phyloP scores from a whole-genome alignment of 345 rosid species.

The Mangifera indica region DNA sequence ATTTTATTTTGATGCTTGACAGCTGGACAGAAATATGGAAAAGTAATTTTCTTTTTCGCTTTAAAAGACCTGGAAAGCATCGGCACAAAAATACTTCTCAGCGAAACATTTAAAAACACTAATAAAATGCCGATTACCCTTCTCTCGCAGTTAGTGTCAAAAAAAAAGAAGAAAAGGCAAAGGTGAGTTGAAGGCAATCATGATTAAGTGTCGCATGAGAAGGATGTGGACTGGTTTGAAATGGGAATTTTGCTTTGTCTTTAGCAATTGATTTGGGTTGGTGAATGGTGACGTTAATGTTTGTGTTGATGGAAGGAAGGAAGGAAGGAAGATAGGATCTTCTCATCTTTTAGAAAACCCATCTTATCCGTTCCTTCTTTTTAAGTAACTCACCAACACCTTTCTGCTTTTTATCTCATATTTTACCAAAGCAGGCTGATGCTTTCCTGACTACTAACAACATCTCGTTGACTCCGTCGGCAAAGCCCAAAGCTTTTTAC shows the following conservation, averaged over 20 bases:
- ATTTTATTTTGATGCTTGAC: too few species aligned
- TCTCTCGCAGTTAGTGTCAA: background rate
- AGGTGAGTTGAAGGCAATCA: background rate
- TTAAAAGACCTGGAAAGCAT: too few species aligned
- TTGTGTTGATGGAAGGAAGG: background rate
- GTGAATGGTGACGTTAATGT: background rate
- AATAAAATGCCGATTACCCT: too few species aligned
- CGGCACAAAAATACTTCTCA: too few species aligned
- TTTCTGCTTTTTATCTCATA: background rate
- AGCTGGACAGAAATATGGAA: too few species aligned
- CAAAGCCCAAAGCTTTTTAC: conserved; percentile 8
- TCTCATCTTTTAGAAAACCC: conserved; percentile 12
- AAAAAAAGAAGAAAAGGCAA: background rate
- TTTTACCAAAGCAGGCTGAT: background rate
- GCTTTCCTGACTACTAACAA: conserved; percentile 11
- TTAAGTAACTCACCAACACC: background rate
- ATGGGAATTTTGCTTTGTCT: background rate
- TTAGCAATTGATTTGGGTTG: background rate
- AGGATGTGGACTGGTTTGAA: background rate
- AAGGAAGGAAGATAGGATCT: conserved; percentile 13
- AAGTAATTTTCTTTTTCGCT: too few species aligned
- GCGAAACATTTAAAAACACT: too few species aligned
- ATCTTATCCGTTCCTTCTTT: conserved; percentile 13
- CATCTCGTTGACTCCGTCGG: background rate
- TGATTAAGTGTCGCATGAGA: too few species aligned